phyloP scores from a whole-genome alignment of 495 filamentous ascomycete genomes.

The Oleoguttula mirabilis region DNA sequence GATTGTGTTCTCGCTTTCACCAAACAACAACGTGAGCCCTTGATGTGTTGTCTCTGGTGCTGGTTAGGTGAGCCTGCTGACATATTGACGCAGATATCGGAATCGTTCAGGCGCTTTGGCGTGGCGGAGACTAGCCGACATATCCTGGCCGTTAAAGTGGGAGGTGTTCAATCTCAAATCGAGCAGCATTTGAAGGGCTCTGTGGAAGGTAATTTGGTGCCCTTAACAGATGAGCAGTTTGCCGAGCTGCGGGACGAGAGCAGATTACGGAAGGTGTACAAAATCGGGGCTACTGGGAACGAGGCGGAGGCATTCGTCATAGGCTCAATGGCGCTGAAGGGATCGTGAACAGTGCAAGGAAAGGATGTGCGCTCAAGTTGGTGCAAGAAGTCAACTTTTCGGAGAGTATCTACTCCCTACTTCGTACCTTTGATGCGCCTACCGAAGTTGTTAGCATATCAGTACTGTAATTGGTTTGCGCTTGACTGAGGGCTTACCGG shows the following conservation, averaged over 20 bases:
- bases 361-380: no score
- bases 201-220: constrained; percentile 50
- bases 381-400: no score
- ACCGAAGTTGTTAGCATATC: no score
- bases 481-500: no score
- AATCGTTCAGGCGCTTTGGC: constrained; percentile 80
- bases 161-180: constrained; percentile 35
- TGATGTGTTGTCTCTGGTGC: no score
- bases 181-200: constrained; percentile 46
- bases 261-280: constrained; percentile 73
- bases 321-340: constrained; percentile 31
- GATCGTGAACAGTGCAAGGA: no score
- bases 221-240: constrained; percentile 53
- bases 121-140: constrained; percentile 55
- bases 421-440: no score
- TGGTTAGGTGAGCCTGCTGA: no score
- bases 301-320: constrained; percentile 30
- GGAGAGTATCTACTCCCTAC: no score
- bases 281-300: constrained; percentile 40
- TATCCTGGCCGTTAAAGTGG: constrained; percentile 67
- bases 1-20: constrained; percentile 69
- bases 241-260: constrained; percentile 46
- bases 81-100: constrained; percentile 55
- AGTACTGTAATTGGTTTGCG: no score
- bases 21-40: constrained; percentile 71